phyloP scores from a whole-genome alignment of 257 asterid genomes.

The Nicotiana attenuata region DNA sequence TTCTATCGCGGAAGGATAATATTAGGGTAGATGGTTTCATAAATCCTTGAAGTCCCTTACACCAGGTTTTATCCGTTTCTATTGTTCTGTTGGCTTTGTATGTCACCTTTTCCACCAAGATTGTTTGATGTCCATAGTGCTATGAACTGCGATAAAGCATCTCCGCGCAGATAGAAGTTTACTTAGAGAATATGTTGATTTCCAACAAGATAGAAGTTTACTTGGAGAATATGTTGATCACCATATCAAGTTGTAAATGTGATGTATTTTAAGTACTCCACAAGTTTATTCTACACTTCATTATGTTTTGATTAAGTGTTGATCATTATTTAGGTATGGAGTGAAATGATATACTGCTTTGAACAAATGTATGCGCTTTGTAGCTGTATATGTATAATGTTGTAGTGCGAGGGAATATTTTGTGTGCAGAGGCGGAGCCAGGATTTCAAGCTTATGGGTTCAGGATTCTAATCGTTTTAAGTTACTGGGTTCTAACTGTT shows the following conservation, averaged over 20 bases:
- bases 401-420: too few relatives aligned
- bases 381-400: too few relatives aligned
- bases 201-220: not conserved
- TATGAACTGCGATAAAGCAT: not conserved
- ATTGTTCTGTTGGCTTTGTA: not conserved
- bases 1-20: constrained; percentile 40
- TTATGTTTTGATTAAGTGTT: not conserved
- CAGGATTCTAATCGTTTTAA: too few relatives aligned
- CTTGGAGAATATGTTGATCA: not conserved
- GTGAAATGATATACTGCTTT: too few relatives aligned
- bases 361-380: too few relatives aligned
- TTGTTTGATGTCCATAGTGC: not conserved
- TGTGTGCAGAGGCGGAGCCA: too few relatives aligned
- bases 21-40: constrained; percentile 29
- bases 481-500: too few relatives aligned
- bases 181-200: not conserved
- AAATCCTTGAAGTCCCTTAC: constrained; percentile 6
- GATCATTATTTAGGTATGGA: too few relatives aligned
- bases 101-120: not conserved
- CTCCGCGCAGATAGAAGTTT: not conserved
- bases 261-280: not conserved
- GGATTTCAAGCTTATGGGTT: too few relatives aligned
- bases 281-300: too few relatives aligned
- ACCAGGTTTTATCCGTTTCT: not conserved
- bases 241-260: not conserved